Base-by-base conservation (phyloP, 2,329 filamentous ascomycete genomes). In the Ceratocystis alfenasii region DNA sequence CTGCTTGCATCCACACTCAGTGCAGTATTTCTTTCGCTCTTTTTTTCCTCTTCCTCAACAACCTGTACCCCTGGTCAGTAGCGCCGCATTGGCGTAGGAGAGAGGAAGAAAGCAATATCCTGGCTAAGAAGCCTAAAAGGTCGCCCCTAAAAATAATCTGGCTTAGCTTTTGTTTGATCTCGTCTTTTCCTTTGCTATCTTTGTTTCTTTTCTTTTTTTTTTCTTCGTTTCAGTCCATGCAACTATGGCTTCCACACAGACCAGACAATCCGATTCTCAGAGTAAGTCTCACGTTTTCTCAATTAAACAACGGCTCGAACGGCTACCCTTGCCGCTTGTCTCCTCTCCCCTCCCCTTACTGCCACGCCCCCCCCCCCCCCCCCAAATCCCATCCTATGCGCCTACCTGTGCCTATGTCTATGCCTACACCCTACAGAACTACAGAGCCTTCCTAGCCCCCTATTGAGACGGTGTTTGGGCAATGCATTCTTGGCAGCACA, bases 241-340 rank as follows among this genome's bases (percentile, higher is more conserved):
- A 20, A 61, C 46, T 15, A 62, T 62, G 57, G 48, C 66, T 33
- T 36, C 63, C 20, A 36, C 57, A 30, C 55, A 50, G 44, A 65
- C 61, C 63, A 62, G 64, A 65, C 46, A 48, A 64, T 45, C 41
- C 44, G 66, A 67, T 65, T 62, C 62, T 60, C 63, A 62, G 63
- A 63, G 66, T 67, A 67, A 67, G 66, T 67, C 66, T 67, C 63
- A 50, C 30, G 55, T 41, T 33, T 41, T 30, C 33, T 44, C 45
- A n/a, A 41, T 55, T 45, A 62, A 57, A 46, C 53, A 55, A n/a
- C 63, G 63, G 44, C 45, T 59, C 36, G 17, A 63, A 62, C 63
- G 62, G 65, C 53, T 44, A 66, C 41, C 65, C 62, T 60, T 62
- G 62, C 33, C 57, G 28, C 33, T 64, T 66, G 62, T 66, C 57